These are phyloP conservation scores for Tolypocladium nubicola DNA, from an alignment of 2,329 filamentous ascomycete genomes.

Conservation along the genomic window DNA sequence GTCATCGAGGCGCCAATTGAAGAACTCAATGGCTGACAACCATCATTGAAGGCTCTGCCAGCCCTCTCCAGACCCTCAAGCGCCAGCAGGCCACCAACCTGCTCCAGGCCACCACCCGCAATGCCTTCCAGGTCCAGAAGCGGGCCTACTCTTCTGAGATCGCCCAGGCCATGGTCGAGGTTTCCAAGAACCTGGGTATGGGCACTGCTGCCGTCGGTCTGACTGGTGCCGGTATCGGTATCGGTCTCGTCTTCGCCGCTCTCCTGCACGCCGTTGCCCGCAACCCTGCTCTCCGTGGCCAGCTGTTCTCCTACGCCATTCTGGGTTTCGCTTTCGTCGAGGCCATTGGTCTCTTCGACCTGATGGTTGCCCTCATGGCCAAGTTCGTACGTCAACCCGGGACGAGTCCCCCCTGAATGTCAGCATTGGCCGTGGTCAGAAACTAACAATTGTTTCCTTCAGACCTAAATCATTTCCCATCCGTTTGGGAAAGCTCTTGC, in stretches of 20 bases:
- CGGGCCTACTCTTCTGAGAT: slow-evolving; percentile 83
- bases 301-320: slow-evolving; percentile 95
- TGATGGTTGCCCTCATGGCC: slow-evolving; percentile 90
- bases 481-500: slow-evolving; percentile 23
- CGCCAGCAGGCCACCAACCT: slow-evolving; percentile 59
- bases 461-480: slow-evolving; percentile 27
- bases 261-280: slow-evolving; percentile 83
- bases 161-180: slow-evolving; percentile 78
- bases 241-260: slow-evolving; percentile 86
- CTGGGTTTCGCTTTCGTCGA: slow-evolving; percentile 92
- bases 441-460: slow-evolving; percentile 1
- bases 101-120: slow-evolving; percentile 55
- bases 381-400: slow-evolving; percentile 57
- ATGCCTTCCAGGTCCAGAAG: slow-evolving; percentile 54
- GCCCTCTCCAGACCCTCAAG: slow-evolving; percentile 65
- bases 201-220: slow-evolving; percentile 85
- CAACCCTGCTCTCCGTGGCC: slow-evolving; percentile 88
- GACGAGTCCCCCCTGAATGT: background rate
- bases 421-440: background rate
- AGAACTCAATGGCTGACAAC: slow-evolving; percentile 20
- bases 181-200: slow-evolving; percentile 87
- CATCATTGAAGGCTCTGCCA: slow-evolving; percentile 37
- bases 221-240: slow-evolving; percentile 88
- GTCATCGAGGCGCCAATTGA: slow-evolving; percentile 20
- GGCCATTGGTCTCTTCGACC: slow-evolving; percentile 80